These are phyloP conservation scores for Ustilago hordei DNA, from an alignment of 1,284 basidiomycete genomes.

Conservation along the genomic window DNA sequence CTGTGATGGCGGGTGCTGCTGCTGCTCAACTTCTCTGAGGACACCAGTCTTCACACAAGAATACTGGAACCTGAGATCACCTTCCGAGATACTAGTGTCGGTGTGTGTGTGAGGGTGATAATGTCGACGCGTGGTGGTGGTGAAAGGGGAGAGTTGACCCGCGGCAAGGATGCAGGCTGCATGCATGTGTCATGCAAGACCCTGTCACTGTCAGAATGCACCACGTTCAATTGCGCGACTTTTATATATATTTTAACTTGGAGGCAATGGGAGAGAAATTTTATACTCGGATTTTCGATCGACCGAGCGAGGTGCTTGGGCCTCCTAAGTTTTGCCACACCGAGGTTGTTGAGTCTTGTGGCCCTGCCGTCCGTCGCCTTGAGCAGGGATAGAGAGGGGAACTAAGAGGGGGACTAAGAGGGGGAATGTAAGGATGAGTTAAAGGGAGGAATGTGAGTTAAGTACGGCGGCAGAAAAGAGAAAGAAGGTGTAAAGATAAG, in stretches of 20 bases:
- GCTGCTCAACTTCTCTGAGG: slow-evolving; percentile 6
- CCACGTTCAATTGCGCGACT: slow-evolving; percentile 14
- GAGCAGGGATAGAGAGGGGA: not conserved
- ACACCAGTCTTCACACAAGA: no score
- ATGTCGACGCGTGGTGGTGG: not conserved
- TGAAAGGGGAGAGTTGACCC: slow-evolving; percentile 2
- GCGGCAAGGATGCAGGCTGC: slow-evolving; percentile 1
- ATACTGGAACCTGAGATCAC: no score
- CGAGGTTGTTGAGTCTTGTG: no score
- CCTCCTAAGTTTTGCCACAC: no score
- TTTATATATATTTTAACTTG: not conserved
- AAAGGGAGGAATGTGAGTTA: no score
- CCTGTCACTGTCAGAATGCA: not conserved
- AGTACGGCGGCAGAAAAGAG: no score
- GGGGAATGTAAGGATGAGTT: not conserved
- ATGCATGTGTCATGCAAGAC: slow-evolving; percentile 5
- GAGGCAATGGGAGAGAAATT: not conserved
- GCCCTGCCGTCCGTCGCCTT: no score
- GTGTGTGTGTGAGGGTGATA: not conserved
- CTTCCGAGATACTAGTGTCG: no score
- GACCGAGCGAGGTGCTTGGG: no score
- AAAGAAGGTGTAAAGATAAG: slow-evolving; percentile 9
- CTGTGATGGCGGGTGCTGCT: slow-evolving; percentile 31
- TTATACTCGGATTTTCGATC: no score
- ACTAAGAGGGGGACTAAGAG: not conserved